Base-by-base conservation (phyloP, 768 basidiomycete species). In the Mycena floridula region DNA sequence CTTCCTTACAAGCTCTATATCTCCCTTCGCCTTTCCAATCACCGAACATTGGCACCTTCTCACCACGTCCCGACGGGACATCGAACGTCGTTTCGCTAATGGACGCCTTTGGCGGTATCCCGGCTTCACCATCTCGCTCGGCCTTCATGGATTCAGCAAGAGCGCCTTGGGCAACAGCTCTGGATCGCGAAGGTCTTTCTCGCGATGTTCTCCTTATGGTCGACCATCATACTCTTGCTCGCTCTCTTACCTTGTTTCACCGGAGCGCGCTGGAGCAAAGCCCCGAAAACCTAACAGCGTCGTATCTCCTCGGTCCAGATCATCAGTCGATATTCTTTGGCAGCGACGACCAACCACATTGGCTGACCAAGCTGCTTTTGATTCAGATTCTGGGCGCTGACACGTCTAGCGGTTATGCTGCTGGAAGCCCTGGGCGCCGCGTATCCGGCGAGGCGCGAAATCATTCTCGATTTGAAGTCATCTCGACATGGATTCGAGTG, bases 281-380 rank as follows among this genome's bases (percentile, higher is more conserved):
- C 21, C 81, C 82, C 0, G 69, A 74, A 30, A 73, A 78, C 50
- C 54, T 82, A 41, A 74, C 73, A 3, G 73, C 65, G 7, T 66
- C 68, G 3, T 69, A 71, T 44, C 54, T 77, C 32, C 48, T 24
- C 9, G 3, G 5, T 43, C 28, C 25, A 28, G 22, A 18, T 37
- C 41, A n/a, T 12, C 42, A 37, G 9, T 28, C 51, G 5, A 13
- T 66, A 20, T 70, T 89, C 15, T 79, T 85, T 50, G 87, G 88
- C 6, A 82, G 65, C 46, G 82, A 85, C 23, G 79, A 79, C 5
- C 70, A 68, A 35, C 85, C 87, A 2, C 85, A 92, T 57, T 92
- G 89, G 88, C 65, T 91, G 32, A 91, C 89, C 12, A 82, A 76
- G 53, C 60, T 86, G 4, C 63, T 91, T 5, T 60, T 92, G 2